Conservation (phyloP, 139 green algal genomes). For the Chlamydomonas sphaeroides region DNA sequence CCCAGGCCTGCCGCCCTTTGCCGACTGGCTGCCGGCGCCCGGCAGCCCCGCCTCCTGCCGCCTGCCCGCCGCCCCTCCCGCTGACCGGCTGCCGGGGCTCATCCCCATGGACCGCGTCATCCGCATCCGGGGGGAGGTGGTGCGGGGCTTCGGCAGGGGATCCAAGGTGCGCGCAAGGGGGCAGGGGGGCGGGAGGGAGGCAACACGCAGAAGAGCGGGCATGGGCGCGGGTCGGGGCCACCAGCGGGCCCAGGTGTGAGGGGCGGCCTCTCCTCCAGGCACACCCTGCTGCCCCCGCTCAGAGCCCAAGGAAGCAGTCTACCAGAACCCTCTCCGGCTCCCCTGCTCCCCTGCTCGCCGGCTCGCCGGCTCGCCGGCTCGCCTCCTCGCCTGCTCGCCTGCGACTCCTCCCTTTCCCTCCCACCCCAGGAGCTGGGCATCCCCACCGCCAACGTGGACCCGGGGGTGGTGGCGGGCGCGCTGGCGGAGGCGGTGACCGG, state of each 20-base stretch:
- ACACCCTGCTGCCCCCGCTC: no score
- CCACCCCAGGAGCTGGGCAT: conserved; percentile 85
- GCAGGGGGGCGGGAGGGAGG: neutral
- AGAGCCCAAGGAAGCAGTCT: no score
- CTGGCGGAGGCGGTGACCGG: conserved; percentile 83
- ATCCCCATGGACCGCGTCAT: conserved; percentile 71
- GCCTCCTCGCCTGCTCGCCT: neutral
- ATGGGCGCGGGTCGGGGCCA: no score
- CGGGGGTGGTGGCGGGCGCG: conserved; percentile 54
- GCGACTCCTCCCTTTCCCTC: neutral
- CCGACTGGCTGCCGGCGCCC: conserved; percentile 57
- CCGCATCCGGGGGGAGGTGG: conserved; percentile 81
- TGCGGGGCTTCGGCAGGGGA: conserved; percentile 93
- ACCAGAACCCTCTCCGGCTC: no score
- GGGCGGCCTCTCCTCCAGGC: no score
- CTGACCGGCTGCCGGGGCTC: neutral
- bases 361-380: conserved; percentile 7
- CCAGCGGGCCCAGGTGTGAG: no score
- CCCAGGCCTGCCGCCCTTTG: conserved; percentile 76
- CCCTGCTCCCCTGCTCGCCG: no score
- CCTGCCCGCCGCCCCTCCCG: neutral
- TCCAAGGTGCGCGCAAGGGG: conserved; percentile 64
- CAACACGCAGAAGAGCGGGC: no score
- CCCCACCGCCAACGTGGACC: conserved; percentile 91
- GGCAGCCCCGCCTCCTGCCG: no score